Conservation (phyloP, 352 stramenopile species). For the Ophiocytium majus region DNA sequence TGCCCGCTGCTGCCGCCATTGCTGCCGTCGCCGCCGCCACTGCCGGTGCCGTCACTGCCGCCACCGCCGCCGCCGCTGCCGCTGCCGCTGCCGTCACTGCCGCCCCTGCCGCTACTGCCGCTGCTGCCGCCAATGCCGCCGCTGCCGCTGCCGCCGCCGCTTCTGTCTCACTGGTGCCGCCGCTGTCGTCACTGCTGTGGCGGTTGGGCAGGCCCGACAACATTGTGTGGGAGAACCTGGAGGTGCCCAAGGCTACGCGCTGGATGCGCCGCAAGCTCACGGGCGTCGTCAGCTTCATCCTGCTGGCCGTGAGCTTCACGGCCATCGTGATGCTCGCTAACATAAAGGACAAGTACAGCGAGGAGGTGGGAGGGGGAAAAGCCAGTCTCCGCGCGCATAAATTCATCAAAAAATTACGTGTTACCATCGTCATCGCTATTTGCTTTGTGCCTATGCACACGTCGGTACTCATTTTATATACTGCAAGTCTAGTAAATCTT, state of each 20-base stretch:
- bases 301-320: slow-evolving; percentile 32
- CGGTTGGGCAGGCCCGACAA: neutral
- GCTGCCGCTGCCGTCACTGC: neutral
- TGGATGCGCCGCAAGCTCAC: slow-evolving; percentile 37
- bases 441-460: too few relatives aligned
- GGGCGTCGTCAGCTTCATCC: slow-evolving; percentile 27
- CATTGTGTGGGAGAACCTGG: slow-evolving; percentile 53
- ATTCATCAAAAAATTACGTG: too few relatives aligned
- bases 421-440: too few relatives aligned
- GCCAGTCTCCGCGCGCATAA: too few relatives aligned
- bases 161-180: too few relatives aligned
- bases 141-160: neutral
- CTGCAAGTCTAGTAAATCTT: too few relatives aligned
- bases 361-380: neutral
- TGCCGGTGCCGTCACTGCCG: neutral
- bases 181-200: neutral
- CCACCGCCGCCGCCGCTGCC: neutral
- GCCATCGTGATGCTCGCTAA: slow-evolving; percentile 25
- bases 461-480: too few relatives aligned
- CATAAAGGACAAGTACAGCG: slow-evolving; percentile 22
- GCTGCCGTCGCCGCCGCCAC: neutral
- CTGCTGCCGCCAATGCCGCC: neutral
- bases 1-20: too few relatives aligned
- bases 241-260: slow-evolving; percentile 39
- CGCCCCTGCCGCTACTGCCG: neutral